Evolutionary conservation across 2,329 filamentous ascomycete genomes (phyloP).

Genomic region (Diaporthe eres): DNA sequence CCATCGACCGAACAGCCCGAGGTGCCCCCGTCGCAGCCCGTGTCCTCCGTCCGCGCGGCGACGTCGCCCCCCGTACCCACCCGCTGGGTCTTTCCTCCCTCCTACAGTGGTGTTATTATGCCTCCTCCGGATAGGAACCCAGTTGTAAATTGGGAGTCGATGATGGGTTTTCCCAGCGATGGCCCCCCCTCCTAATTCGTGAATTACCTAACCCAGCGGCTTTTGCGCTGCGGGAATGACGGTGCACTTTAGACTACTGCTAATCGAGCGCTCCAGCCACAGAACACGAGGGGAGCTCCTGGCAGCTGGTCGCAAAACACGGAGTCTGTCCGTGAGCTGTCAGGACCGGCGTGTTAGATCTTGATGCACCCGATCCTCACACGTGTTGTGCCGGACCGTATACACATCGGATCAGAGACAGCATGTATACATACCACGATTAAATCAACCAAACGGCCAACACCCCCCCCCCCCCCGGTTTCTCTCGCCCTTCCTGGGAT

Average conservation of each 20-base stretch:
- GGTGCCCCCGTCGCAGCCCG: neutral
- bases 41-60: neutral
- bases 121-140: neutral
- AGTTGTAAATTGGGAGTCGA: neutral
- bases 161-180: neutral
- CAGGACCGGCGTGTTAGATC: slow-evolving; percentile 31
- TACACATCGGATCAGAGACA: slow-evolving; percentile 5
- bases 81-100: too few species aligned
- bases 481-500: neutral
- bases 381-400: slow-evolving; percentile 1
- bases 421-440: neutral
- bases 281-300: slow-evolving; percentile 12
- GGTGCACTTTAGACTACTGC: neutral
- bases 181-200: neutral
- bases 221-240: neutral
- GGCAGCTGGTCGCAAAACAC: slow-evolving; percentile 3
- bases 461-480: neutral
- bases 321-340: slow-evolving; percentile 19
- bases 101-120: neutral
- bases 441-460: neutral
- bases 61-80: neutral
- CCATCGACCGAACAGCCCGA: slow-evolving; percentile 18
- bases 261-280: neutral
- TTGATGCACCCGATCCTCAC: slow-evolving; percentile 29
- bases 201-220: slow-evolving; percentile 34